A percentile compares a stretch with the other conserved stretches of the same genome.
These are phyloP conservation scores for Hymenoscyphus albidus DNA, from an alignment of 2,329 filamentous ascomycete genomes.

Conservation along the genomic window DNA sequence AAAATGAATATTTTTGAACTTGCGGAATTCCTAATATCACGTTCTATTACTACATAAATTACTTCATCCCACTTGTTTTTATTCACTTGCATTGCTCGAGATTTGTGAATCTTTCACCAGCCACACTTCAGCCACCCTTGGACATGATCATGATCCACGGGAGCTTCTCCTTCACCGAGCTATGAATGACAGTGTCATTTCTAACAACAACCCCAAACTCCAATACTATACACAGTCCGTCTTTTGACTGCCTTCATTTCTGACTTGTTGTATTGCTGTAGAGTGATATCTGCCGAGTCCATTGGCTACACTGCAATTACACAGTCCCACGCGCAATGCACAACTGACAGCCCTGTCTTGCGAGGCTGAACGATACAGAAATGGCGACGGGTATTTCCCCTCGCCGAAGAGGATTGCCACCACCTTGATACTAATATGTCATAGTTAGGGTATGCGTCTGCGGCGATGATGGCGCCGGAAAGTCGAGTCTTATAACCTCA, in stretches of 20 bases:
- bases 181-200: neutral
- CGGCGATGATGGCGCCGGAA: conserved; percentile 93
- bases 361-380: conserved; percentile 26
- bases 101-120: too few species aligned
- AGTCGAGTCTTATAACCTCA: conserved; percentile 88
- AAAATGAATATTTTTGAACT: too few species aligned
- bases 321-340: conserved; percentile 15
- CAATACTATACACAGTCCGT: neutral
- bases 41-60: too few species aligned
- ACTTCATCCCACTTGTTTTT: too few species aligned
- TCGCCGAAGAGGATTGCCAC: neutral
- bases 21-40: too few species aligned
- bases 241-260: neutral
- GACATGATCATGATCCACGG: too few species aligned
- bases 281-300: neutral
- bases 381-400: conserved; percentile 31
- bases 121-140: too few species aligned
- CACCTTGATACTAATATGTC: conserved; percentile 13
- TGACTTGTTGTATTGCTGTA: neutral
- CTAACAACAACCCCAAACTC: neutral
- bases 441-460: conserved; percentile 89
- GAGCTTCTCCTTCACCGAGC: too few species aligned
- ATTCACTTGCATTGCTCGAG: too few species aligned
- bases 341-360: conserved; percentile 21
- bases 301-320: neutral